Evolutionary conservation across 768 basidiomycete genomes (phyloP).

Genomic region (Boletus sensibilis): DNA sequence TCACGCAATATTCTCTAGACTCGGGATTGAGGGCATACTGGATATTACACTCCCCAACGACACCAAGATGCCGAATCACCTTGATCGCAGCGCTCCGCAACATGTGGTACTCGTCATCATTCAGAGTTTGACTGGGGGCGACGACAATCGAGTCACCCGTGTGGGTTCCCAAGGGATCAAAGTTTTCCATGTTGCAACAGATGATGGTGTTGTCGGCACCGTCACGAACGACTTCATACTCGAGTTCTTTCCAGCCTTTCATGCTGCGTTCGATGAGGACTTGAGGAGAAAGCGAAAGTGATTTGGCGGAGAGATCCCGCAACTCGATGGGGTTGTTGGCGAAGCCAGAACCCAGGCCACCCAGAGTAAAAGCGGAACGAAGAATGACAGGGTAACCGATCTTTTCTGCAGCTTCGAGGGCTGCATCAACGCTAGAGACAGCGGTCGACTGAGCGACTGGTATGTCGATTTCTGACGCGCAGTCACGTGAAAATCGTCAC

Average conservation of each 20-base stretch:
- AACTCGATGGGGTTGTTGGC: slow-evolving; percentile 93
- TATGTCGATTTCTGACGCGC: slow-evolving; percentile 84
- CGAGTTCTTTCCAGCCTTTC: slow-evolving; percentile 99
- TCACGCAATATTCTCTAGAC: slow-evolving; percentile 94
- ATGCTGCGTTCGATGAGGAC: slow-evolving; percentile 96
- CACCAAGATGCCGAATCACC: slow-evolving; percentile 87
- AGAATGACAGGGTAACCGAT: slow-evolving; percentile 98
- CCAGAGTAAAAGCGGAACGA: slow-evolving; percentile 94
- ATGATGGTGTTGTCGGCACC: slow-evolving; percentile 99
- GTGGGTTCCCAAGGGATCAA: slow-evolving; percentile 97
- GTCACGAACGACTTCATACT: slow-evolving; percentile 99
- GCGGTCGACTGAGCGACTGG: slow-evolving; percentile 95
- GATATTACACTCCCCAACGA: slow-evolving; percentile 94
- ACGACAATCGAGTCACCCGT: slow-evolving; percentile 99
- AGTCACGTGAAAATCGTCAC: slow-evolving; percentile 7
- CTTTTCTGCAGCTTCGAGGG: slow-evolving; percentile 82
- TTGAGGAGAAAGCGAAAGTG: slow-evolving; percentile 88
- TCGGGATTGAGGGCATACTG: slow-evolving; percentile 97
- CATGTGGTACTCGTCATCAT: slow-evolving; percentile 99
- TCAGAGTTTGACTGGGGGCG: slow-evolving; percentile 95
- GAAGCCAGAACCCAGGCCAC: slow-evolving; percentile 97
- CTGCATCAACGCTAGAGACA: slow-evolving; percentile 92
- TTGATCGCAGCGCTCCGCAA: slow-evolving; percentile 96
- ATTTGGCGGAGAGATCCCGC: slow-evolving; percentile 89
- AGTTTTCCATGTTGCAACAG: slow-evolving; percentile 99